A percentile compares a stretch with the other conserved stretches of the same genome.
Evolutionary conservation across 2,329 filamentous ascomycete species (phyloP).

Genomic region (Colletotrichum salicis): DNA sequence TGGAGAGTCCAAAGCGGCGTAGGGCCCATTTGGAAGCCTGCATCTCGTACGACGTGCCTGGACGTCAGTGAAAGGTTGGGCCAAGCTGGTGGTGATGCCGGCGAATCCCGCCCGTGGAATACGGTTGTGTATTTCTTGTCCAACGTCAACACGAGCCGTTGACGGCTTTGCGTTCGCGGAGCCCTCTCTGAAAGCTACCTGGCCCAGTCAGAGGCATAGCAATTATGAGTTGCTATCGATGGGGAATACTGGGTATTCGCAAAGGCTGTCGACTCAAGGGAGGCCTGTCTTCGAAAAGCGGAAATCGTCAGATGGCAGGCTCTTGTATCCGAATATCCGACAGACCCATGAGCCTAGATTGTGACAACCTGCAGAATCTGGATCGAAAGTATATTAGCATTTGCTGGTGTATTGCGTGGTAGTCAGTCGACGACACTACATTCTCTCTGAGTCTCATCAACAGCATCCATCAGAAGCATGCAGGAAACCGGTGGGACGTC

Average conservation of each 20-base stretch:
- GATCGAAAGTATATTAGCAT: not conserved
- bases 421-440: not conserved
- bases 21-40: slow-evolving; percentile 27
- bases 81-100: slow-evolving; percentile 12
- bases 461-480: slow-evolving; percentile 1
- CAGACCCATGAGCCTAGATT: slow-evolving; percentile 1
- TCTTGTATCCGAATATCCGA: slow-evolving; percentile 6
- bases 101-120: slow-evolving; percentile 12
- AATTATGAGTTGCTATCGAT: not conserved
- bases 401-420: not conserved
- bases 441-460: not conserved
- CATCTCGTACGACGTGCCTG: slow-evolving; percentile 31
- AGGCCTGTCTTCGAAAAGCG: not conserved
- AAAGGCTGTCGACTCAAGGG: not conserved
- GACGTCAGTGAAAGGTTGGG: slow-evolving; percentile 9
- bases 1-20: slow-evolving; percentile 19
- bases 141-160: not conserved
- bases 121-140: slow-evolving; percentile 6
- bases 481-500: slow-evolving; percentile 16
- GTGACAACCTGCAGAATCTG: not conserved
- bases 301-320: slow-evolving; percentile 7
- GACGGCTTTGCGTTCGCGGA: not conserved
- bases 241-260: not conserved
- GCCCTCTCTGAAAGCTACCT: not conserved
- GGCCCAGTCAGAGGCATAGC: not conserved